A percentile compares a stretch with the other conserved stretches of the same genome.
phyloP scores from a whole-genome alignment of 1,139 yeast species.

The Groenewaldozyma sp. region DNA sequence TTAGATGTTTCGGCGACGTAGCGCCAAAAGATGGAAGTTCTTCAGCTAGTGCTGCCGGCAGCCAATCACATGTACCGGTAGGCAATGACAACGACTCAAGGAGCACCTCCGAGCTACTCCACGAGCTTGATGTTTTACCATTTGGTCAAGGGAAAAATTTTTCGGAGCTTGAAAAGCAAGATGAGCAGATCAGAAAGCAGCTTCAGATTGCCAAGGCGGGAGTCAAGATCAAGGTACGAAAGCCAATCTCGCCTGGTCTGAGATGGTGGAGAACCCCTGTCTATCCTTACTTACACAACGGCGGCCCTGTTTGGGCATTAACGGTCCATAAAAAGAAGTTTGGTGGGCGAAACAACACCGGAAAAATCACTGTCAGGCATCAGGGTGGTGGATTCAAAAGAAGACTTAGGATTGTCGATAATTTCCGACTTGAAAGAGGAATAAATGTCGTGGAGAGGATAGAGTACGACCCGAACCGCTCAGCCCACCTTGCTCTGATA shows the following conservation, averaged over 20 bases:
- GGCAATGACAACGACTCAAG: not conserved
- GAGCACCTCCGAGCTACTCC: conserved; percentile 7
- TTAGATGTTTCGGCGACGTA: not conserved
- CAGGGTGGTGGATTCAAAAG: conserved; percentile 96
- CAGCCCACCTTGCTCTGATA: conserved; percentile 85
- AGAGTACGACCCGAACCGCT: conserved; percentile 93
- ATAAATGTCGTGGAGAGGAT: conserved; percentile 74
- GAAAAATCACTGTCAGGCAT: conserved; percentile 84
- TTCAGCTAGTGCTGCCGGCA: not conserved
- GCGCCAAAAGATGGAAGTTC: not conserved
- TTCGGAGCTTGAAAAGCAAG: conserved; percentile 75
- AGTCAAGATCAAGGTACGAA: conserved; percentile 63
- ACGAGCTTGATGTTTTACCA: conserved; percentile 16
- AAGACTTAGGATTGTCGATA: conserved; percentile 76
- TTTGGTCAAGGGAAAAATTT: conserved; percentile 23
- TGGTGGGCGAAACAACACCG: conserved; percentile 87
- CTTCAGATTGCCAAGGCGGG: conserved; percentile 61
- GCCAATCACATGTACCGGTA: too few relatives aligned
- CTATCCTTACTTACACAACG: conserved; percentile 79
- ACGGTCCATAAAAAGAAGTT: conserved; percentile 65
- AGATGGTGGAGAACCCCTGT: conserved; percentile 86
- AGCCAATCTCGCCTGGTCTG: conserved; percentile 79
- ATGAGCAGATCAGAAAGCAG: conserved; percentile 61
- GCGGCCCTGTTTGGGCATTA: conserved; percentile 67
- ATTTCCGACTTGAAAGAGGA: conserved; percentile 58